These are phyloP conservation scores for Coemansia sp. DNA, from an alignment of 192 early-diverging fungal genomes.

Conservation along the genomic window DNA sequence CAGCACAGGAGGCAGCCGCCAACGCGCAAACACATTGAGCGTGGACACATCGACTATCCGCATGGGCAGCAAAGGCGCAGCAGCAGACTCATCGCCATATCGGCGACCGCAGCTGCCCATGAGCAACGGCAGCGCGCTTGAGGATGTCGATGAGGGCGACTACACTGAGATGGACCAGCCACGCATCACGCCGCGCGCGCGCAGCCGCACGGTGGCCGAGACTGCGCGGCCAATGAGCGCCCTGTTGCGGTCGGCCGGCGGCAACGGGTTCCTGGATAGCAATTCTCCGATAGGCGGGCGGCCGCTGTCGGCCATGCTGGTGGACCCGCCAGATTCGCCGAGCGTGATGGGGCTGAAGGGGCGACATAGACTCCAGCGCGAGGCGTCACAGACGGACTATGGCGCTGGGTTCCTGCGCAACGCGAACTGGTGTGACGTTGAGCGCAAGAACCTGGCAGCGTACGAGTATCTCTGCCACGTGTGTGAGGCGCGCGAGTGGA, in stretches of 20 bases:
- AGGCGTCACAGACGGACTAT: conserved; percentile 16
- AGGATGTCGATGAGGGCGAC: conserved; percentile 10
- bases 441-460: conserved; percentile 85
- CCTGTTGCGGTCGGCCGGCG: conserved; percentile 7
- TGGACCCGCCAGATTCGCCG: conserved; percentile 51
- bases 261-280: not conserved
- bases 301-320: conserved; percentile 34
- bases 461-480: conserved; percentile 99
- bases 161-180: conserved; percentile 8
- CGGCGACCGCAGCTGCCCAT: conserved; percentile 28
- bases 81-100: too few species aligned
- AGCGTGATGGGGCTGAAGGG: conserved; percentile 48
- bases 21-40: conserved; percentile 40
- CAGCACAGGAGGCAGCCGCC: conserved; percentile 22
- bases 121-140: conserved; percentile 13
- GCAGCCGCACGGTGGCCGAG: conserved; percentile 43
- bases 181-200: conserved; percentile 14
- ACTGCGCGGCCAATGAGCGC: conserved; percentile 13
- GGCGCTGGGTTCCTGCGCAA: conserved; percentile 20
- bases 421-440: conserved; percentile 82
- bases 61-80: not conserved
- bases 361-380: conserved; percentile 48
- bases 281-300: conserved; percentile 17
- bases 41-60: conserved; percentile 15
- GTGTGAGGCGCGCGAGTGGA: conserved; percentile 99